phyloP scores from a whole-genome alignment of 2,329 filamentous ascomycete genomes.

The Pestalotiopsis sp. region DNA sequence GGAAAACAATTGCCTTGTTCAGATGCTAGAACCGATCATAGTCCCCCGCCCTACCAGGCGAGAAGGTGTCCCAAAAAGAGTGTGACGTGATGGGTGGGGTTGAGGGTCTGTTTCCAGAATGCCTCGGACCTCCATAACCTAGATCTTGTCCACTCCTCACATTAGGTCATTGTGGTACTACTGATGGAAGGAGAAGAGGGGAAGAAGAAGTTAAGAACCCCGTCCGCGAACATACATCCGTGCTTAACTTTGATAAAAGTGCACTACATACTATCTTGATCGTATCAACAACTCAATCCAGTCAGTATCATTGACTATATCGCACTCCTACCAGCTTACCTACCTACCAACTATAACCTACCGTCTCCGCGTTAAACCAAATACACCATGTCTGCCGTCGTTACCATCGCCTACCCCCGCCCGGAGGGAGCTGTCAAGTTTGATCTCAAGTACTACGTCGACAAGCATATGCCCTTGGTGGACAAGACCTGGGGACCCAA shows the following conservation, averaged over 20 bases:
- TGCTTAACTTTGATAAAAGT: neutral
- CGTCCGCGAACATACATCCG: neutral
- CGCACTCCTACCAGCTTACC: neutral
- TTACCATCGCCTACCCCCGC: conserved; percentile 40
- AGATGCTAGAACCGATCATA: neutral
- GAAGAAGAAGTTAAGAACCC: neutral
- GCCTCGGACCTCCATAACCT: neutral
- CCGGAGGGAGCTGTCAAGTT: conserved; percentile 26
- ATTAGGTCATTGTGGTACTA: no score
- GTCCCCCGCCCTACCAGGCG: neutral
- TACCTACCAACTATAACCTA: no score
- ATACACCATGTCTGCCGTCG: conserved; percentile 16
- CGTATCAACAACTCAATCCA: neutral
- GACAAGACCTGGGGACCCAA: conserved; percentile 35
- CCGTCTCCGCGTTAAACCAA: neutral
- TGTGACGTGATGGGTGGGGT: neutral
- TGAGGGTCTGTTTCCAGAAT: neutral
- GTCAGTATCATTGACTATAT: neutral
- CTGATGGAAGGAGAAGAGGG: neutral
- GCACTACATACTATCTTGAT: neutral
- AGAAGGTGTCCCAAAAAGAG: neutral
- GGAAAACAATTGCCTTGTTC: no score
- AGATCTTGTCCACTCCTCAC: neutral
- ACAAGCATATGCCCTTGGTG: conserved; percentile 45
- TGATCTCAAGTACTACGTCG: conserved; percentile 43